Conservation (phyloP, 2,329 filamentous ascomycete genomes). For the Elsinoe australis region DNA sequence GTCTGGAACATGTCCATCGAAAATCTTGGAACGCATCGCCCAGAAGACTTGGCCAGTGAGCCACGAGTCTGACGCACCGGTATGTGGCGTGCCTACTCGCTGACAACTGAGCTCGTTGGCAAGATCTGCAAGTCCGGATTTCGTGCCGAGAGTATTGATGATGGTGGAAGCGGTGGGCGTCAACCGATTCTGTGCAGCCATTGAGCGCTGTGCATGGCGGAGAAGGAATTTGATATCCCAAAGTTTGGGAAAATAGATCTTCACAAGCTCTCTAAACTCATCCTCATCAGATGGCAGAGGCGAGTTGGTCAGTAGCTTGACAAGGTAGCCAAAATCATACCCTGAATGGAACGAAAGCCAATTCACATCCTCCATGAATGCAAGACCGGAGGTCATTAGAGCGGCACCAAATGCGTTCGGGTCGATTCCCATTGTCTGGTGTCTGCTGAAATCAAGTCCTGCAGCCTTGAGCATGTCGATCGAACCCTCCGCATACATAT, state of each 20-base stretch:
- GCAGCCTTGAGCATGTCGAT: slow-evolving; percentile 85
- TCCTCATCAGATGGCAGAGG: slow-evolving; percentile 81
- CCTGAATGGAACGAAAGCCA: slow-evolving; percentile 98
- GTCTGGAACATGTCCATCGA: slow-evolving; percentile 69
- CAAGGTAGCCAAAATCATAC: slow-evolving; percentile 96
- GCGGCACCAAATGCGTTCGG: slow-evolving; percentile 81
- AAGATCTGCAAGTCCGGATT: slow-evolving; percentile 86
- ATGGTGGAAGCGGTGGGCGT: slow-evolving; percentile 63
- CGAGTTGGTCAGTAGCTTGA: slow-evolving; percentile 81
- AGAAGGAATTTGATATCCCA: slow-evolving; percentile 98
- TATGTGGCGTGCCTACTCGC: slow-evolving; percentile 78
- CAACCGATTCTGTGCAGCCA: slow-evolving; percentile 34
- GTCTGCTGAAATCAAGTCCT: slow-evolving; percentile 81
- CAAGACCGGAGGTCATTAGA: slow-evolving; percentile 84
- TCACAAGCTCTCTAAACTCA: slow-evolving; percentile 81
- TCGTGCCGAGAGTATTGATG: slow-evolving; percentile 76
- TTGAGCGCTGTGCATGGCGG: slow-evolving; percentile 64
- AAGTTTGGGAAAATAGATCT: slow-evolving; percentile 84
- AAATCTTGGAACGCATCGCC: slow-evolving; percentile 81
- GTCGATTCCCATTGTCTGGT: slow-evolving; percentile 84
- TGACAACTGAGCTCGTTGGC: slow-evolving; percentile 89
- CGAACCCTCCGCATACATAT: slow-evolving; percentile 96
- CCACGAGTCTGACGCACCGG: slow-evolving; percentile 87
- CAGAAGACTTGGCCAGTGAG: slow-evolving; percentile 94
- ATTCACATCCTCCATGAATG: slow-evolving; percentile 77